A percentile compares a stretch with the other conserved stretches of the same genome.
Conservation (phyloP, 305 asterid species). For the Striga hermonthica region DNA sequence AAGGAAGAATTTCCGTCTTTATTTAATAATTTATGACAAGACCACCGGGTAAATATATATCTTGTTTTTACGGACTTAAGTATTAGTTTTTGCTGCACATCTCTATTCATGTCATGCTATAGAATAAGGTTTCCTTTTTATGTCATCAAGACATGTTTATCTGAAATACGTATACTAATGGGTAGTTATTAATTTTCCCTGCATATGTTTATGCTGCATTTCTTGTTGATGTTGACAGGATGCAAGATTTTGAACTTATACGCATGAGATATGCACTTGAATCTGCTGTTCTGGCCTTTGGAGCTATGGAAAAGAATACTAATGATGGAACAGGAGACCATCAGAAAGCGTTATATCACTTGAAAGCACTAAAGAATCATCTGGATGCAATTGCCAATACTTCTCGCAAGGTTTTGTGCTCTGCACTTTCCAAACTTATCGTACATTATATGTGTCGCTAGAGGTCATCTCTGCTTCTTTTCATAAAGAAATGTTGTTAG, state of each 20-base stretch:
- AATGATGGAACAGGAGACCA: conserved; percentile 53
- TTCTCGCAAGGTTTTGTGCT: conserved; percentile 77
- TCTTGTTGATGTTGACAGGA: conserved; percentile 52
- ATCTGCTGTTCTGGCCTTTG: conserved; percentile 82
- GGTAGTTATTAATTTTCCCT: conserved; percentile 13
- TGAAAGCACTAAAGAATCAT: conserved; percentile 84
- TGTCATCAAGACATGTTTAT: conserved; percentile 15
- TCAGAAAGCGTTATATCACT: conserved; percentile 44
- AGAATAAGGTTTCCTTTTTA: conserved; percentile 20
- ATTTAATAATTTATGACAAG: conserved; percentile 2
- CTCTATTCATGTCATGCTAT: conserved; percentile 24
- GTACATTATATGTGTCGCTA: conserved; percentile 26
- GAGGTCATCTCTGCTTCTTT: conserved; percentile 9
- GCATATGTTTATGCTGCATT: conserved; percentile 26
- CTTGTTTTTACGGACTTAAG: conserved; percentile 12
- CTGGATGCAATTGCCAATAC: conserved; percentile 74
- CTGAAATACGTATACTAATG: conserved; percentile 9
- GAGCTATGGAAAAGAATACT: conserved; percentile 69
- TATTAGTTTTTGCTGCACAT: conserved; percentile 20
- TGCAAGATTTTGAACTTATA: conserved; percentile 96
- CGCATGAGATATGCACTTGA: conserved; percentile 98
- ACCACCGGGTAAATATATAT: conserved; percentile 19
- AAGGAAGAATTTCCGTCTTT: conserved; percentile 28
- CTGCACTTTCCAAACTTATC: conserved; percentile 29
- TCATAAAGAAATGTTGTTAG: conserved; percentile 7